These are phyloP conservation scores for Pelargonium exstipulatum DNA, from an alignment of 441 rosid genomes.

Conservation along the genomic window DNA sequence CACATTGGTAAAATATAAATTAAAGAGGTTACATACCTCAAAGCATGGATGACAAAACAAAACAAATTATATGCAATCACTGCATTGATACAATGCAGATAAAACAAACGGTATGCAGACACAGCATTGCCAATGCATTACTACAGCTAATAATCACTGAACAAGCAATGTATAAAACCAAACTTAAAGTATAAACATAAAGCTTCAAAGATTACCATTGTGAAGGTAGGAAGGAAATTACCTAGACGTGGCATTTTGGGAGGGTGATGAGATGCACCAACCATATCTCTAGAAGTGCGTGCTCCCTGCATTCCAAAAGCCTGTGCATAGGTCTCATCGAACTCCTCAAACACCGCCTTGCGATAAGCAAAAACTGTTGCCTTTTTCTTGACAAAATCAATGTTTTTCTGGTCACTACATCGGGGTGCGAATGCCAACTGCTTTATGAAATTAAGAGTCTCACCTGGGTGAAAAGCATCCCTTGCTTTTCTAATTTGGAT, in stretches of 20 bases:
- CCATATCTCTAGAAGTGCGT: slow-evolving; percentile 31
- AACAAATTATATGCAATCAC: background rate
- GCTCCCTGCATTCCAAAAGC: slow-evolving; percentile 67
- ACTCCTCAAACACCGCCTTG: slow-evolving; percentile 85
- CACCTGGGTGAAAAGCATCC: slow-evolving; percentile 50
- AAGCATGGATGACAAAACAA: background rate
- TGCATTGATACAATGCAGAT: background rate
- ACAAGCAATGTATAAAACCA: background rate
- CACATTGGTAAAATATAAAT: no score
- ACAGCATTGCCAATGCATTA: background rate
- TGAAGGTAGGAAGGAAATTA: slow-evolving; percentile 20
- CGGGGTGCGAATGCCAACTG: slow-evolving; percentile 55
- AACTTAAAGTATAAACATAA: background rate
- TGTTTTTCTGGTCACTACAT: slow-evolving; percentile 30
- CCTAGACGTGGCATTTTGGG: slow-evolving; percentile 56
- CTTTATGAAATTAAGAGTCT: slow-evolving; percentile 52
- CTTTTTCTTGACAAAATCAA: slow-evolving; percentile 52
- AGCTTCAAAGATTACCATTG: background rate
- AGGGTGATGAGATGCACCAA: slow-evolving; percentile 30
- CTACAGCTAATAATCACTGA: background rate
- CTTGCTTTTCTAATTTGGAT: slow-evolving; percentile 66
- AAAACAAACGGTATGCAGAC: background rate
- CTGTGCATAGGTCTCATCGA: slow-evolving; percentile 87
- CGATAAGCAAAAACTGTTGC: slow-evolving; percentile 59
- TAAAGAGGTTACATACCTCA: no score